phyloP scores from a whole-genome alignment of 176 grass and related monocot species.

The Sorghum bicolor region DNA sequence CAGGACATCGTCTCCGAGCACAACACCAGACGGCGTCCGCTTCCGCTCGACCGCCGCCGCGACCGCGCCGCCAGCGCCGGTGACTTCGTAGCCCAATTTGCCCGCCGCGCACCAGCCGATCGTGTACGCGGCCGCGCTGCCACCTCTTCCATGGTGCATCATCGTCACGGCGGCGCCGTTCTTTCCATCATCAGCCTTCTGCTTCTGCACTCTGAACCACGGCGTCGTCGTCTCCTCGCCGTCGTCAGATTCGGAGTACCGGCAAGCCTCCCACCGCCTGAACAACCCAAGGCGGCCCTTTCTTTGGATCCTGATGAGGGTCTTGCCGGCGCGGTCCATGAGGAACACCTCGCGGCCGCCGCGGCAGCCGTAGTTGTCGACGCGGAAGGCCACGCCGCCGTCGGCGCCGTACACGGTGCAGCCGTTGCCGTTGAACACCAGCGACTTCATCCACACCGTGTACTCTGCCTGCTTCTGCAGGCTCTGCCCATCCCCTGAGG shows the following conservation, averaged over 20 bases:
- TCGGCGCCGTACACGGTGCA: slow-evolving; percentile 46
- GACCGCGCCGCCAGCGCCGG: no score
- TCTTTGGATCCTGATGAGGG: background rate
- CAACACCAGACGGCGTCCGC: slow-evolving; percentile 49
- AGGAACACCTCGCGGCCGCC: background rate
- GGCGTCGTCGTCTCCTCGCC: background rate
- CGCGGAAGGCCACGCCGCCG: slow-evolving; percentile 13
- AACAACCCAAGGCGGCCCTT: background rate
- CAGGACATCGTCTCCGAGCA: slow-evolving; percentile 59
- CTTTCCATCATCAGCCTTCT: no score
- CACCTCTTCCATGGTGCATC: background rate
- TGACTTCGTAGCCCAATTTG: background rate
- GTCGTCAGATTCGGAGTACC: background rate
- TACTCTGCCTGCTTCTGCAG: background rate
- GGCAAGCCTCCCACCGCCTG: background rate
- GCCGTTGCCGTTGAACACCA: slow-evolving; percentile 19
- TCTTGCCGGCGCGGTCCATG: background rate
- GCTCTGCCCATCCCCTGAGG: background rate
- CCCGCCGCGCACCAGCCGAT: background rate
- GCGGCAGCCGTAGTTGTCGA: background rate
- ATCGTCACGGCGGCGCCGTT: background rate
- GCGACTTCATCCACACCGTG: slow-evolving; percentile 10
- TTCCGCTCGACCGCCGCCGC: slow-evolving; percentile 24
- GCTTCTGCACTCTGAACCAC: background rate
- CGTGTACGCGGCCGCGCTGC: background rate